Evolutionary conservation across 371 early-diverging fungal species (phyloP).

Genomic region (Mucor saturninus): DNA sequence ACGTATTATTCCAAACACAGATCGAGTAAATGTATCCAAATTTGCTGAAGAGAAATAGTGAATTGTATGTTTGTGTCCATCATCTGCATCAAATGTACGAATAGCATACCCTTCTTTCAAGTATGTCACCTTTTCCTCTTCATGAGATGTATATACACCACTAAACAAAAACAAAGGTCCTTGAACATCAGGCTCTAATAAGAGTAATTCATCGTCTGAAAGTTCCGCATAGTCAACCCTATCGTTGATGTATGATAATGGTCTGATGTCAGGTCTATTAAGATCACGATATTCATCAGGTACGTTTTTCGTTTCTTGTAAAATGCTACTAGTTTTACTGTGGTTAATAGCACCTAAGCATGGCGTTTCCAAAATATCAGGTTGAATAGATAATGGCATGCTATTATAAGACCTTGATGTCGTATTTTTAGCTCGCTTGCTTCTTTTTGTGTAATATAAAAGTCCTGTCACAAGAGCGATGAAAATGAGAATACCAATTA

Average conservation of each 20-base stretch:
- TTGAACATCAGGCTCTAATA: conserved; percentile 23
- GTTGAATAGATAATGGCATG: conserved; percentile 6
- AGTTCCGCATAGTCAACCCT: conserved; percentile 23
- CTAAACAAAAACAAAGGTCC: conserved; percentile 21
- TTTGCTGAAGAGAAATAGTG: conserved; percentile 26
- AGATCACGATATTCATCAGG: conserved; percentile 18
- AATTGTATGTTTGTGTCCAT: conserved; percentile 16
- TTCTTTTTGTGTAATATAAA: conserved; percentile 3
- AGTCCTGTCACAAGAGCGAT: background rate
- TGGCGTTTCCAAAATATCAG: background rate
- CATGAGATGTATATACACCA: conserved; percentile 15
- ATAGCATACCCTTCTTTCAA: conserved; percentile 13
- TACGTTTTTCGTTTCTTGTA: conserved; percentile 3
- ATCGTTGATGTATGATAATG: conserved; percentile 14
- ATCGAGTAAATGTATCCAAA: conserved; percentile 19
- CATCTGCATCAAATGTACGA: conserved; percentile 19
- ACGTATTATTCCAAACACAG: conserved; percentile 15
- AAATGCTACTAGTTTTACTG: conserved; percentile 9
- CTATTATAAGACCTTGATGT: background rate
- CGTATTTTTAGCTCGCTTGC: background rate
- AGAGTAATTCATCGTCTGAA: conserved; percentile 15
- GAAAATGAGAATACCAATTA: conserved; percentile 19
- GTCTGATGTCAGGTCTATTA: conserved; percentile 27
- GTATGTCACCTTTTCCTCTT: conserved; percentile 9
- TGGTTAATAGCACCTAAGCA: conserved; percentile 1